Conservation (phyloP, 2,329 filamentous ascomycete species). For the Botrytis paeoniae region DNA sequence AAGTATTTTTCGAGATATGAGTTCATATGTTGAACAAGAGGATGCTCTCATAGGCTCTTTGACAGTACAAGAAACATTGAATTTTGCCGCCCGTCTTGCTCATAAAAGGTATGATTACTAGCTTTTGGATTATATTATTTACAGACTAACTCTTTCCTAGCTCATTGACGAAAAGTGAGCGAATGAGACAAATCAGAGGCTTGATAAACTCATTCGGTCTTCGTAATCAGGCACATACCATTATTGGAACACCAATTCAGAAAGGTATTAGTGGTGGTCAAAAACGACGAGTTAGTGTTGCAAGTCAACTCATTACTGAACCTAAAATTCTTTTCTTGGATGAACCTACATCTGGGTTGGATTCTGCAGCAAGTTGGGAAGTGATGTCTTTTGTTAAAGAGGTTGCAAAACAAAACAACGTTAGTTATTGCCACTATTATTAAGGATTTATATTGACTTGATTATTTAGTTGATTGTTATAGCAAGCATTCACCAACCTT, state of each 20-base stretch:
- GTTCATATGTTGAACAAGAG: conserved; percentile 82
- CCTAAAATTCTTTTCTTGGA: conserved; percentile 67
- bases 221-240: conserved; percentile 61
- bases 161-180: conserved; percentile 49
- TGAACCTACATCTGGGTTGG: conserved; percentile 82
- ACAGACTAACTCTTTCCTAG: conserved; percentile 30
- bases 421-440: conserved; percentile 46
- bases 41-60: conserved; percentile 79
- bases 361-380: conserved; percentile 58
- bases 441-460: conserved; percentile 43
- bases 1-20: conserved; percentile 60
- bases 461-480: conserved; percentile 65
- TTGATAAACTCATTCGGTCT: conserved; percentile 74
- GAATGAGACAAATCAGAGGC: conserved; percentile 59
- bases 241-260: conserved; percentile 77
- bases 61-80: conserved; percentile 75
- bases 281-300: conserved; percentile 76
- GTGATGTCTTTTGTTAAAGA: conserved; percentile 66
- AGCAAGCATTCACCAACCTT: conserved; percentile 83
- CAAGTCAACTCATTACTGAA: conserved; percentile 75
- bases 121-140: background rate
- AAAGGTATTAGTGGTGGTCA: conserved; percentile 85
- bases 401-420: conserved; percentile 43
- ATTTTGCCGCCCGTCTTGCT: conserved; percentile 71
- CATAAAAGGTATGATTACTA: conserved; percentile 47